Conservation (phyloP, 306 rosid genomes). For the Trifolium pratense region DNA sequence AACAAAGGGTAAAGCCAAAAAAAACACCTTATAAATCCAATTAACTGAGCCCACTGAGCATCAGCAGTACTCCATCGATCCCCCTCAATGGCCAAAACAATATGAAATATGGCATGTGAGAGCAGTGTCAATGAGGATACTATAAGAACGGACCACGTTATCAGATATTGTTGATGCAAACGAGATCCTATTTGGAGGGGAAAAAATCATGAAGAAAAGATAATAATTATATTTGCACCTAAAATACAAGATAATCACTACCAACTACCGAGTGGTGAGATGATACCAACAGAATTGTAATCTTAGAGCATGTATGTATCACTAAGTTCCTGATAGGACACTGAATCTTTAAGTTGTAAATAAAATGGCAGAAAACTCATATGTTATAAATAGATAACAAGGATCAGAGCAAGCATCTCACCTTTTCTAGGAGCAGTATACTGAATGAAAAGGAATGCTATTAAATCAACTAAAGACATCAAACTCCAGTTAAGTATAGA, state of each 20-base stretch:
- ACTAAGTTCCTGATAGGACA: constrained; percentile 19
- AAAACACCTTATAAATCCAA: constrained; percentile 74
- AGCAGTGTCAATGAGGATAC: constrained; percentile 66
- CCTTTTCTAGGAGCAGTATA: constrained; percentile 49
- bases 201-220: constrained; percentile 26
- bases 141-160: constrained; percentile 71
- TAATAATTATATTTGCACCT: constrained; percentile 12
- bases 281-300: constrained; percentile 13
- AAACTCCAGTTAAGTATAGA: constrained; percentile 53
- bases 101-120: constrained; percentile 69
- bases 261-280: constrained; percentile 20
- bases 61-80: constrained; percentile 56
- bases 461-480: constrained; percentile 51
- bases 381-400: constrained; percentile 12
- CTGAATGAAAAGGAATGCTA: constrained; percentile 54
- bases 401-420: constrained; percentile 41
- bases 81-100: constrained; percentile 68
- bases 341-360: constrained; percentile 10
- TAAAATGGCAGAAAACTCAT: constrained; percentile 6
- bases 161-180: constrained; percentile 55
- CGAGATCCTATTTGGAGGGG: constrained; percentile 58
- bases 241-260: constrained; percentile 16
- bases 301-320: neutral
- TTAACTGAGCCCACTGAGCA: constrained; percentile 77
- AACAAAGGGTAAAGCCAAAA: neutral